Base-by-base conservation (phyloP, 1,139 yeast species). In the Suhomyces coccinellae region DNA sequence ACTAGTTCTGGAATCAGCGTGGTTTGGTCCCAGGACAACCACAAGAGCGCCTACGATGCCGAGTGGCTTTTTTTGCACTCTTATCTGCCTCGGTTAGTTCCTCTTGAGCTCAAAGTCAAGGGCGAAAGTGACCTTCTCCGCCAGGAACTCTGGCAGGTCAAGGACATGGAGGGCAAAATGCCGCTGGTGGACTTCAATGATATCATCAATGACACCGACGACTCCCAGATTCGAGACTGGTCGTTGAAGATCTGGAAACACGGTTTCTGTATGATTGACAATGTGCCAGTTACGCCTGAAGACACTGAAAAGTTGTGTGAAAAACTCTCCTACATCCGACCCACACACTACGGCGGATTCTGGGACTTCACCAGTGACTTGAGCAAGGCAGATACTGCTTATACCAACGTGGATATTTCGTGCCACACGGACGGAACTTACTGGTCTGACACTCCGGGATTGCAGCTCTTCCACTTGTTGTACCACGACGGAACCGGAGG, bases 301-400 rank as follows among this genome's bases (percentile, higher is more conserved):
- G 85, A 72, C 22, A 85, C 93, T 1, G 77, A 83, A 55, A 65
- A 66, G 49, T 70, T 85, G 44, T 79, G 84, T 47, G 82, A 82
- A 52, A 67, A 80, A 54, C 73, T 85, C 50, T 77, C 83, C 45
- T 83, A 81, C 58, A 79, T 85, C 46, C 69, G 87, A 33, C 85
- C 84, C 17, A 85, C 93, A 2, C 91, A 85, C 61, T 85, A 85
- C 52, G 91, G 90, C 13, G 90, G 88, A 4, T 85, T 85, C 63
- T 85, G 91, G 90, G 90, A 84, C 56, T 85, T 85, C 60, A 85
- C 91, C 17, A 77, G 88, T 12, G 88, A 85, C 58, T 67, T 85
- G 56, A 75, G 84, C 37, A 83, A 81, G 65, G 80, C 81, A 46
- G 93, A 85, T 59, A 83, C 89, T 3, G 93, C 91, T 2, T 85